phyloP scores from a whole-genome alignment of 306 rosid species.

The Vigna reflexopilosa region DNA sequence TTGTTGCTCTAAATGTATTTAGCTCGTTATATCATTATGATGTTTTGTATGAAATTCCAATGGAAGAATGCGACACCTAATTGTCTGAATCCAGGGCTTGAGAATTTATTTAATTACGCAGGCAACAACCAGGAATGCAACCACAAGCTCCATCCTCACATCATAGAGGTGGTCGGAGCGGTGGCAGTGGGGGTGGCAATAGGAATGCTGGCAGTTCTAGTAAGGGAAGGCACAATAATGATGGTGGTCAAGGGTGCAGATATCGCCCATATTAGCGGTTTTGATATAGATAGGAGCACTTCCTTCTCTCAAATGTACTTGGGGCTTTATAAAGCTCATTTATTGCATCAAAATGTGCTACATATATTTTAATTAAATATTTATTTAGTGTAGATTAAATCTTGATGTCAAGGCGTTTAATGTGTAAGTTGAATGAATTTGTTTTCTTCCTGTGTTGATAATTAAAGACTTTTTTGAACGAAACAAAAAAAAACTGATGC shows the following conservation, averaged over 20 bases:
- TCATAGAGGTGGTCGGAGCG: conserved; percentile 66
- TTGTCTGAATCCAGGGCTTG: conserved; percentile 32
- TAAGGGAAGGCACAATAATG: conserved; percentile 71
- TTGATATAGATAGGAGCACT: conserved; percentile 9
- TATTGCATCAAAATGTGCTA: conserved; percentile 34
- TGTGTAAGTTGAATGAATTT: conserved; percentile 1
- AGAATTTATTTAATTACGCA: conserved; percentile 47
- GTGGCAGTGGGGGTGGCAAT: conserved; percentile 56
- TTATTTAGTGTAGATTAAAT: conserved; percentile 35
- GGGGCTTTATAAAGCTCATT: conserved; percentile 11
- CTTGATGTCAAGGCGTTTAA: conserved; percentile 22
- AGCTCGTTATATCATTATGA: conserved; percentile 10
- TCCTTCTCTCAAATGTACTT: conserved; percentile 20
- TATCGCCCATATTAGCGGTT: conserved; percentile 78
- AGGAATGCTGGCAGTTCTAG: conserved; percentile 63
- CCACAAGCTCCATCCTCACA: conserved; percentile 61
- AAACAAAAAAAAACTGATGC: not conserved
- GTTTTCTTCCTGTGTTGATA: conserved; percentile 26
- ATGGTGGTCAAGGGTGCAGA: conserved; percentile 76
- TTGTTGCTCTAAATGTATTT: not conserved
- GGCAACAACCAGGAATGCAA: conserved; percentile 89
- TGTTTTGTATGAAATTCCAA: not conserved
- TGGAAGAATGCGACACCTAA: conserved; percentile 17
- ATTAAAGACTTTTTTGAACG: conserved; percentile 8
- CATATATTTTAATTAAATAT: conserved; percentile 23